Conservation (phyloP, 2,329 filamentous ascomycete species). For the Fusarium scirpi region DNA sequence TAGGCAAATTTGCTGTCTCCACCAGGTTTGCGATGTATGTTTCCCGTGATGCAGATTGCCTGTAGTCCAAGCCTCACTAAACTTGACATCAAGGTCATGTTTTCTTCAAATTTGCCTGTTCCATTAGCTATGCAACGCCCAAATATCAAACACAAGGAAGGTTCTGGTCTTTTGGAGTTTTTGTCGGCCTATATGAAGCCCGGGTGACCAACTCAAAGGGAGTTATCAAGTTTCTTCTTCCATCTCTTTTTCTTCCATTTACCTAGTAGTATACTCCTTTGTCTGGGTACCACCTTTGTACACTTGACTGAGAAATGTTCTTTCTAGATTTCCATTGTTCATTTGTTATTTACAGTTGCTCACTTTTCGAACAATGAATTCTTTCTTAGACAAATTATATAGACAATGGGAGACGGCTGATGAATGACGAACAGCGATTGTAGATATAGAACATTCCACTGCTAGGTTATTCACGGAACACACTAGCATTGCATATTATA, state of each 20-base stretch:
- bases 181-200: too few species aligned
- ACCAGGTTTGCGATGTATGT: too few species aligned
- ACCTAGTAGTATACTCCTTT: not conserved
- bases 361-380: fast-evolving
- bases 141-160: not conserved
- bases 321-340: not conserved
- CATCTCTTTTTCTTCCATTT: not conserved
- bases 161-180: too few species aligned
- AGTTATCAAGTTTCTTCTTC: not conserved
- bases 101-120: too few species aligned
- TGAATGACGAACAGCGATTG: too few species aligned
- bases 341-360: not conserved
- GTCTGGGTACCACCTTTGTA: fast-evolving
- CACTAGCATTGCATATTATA: too few species aligned
- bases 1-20: not conserved
- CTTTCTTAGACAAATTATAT: not conserved
- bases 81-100: too few species aligned
- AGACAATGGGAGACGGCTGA: not conserved
- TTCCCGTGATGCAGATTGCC: too few species aligned
- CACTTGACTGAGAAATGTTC: not conserved
- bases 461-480: too few species aligned
- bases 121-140: fast-evolving
- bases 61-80: too few species aligned
- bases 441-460: too few species aligned
- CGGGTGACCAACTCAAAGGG: too few species aligned